Percentiles rank a stretch among this genome's conserved stretches.
phyloP scores from a whole-genome alignment of 1,139 yeast genomes.

The Protomyces pachydermus region DNA sequence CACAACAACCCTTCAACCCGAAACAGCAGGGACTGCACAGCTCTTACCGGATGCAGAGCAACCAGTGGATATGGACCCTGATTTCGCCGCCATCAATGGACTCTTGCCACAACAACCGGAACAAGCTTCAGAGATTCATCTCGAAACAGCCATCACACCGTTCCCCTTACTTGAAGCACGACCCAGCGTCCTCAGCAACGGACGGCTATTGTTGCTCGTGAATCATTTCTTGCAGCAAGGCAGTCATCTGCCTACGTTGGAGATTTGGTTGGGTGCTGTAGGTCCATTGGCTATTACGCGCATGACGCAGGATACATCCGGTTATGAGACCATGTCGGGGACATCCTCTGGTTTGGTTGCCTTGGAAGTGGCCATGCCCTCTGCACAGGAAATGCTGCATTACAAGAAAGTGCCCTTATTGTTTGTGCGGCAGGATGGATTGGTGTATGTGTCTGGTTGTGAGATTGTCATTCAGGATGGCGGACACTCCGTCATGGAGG shows the following conservation, averaged over 20 bases:
- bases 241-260: not conserved
- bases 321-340: not conserved
- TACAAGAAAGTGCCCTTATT: slow-evolving; percentile 5
- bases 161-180: slow-evolving; percentile 21
- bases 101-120: not conserved
- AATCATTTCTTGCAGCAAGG: slow-evolving; percentile 11
- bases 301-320: not conserved
- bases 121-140: not conserved
- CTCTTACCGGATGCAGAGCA: not conserved
- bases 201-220: slow-evolving; percentile 9
- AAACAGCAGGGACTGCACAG: not conserved
- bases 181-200: slow-evolving; percentile 10
- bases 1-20: not conserved
- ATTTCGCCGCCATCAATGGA: not conserved
- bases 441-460: slow-evolving; percentile 10
- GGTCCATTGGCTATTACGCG: slow-evolving; percentile 23
- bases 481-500: not conserved
- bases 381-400: not conserved
- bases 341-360: slow-evolving; percentile 1
- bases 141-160: slow-evolving; percentile 8
- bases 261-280: slow-evolving; percentile 17
- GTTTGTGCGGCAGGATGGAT: slow-evolving; percentile 21
- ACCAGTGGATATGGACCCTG: not conserved
- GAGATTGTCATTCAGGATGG: slow-evolving; percentile 4
- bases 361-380: slow-evolving; percentile 19